Conservation (phyloP, 345 rosid species). For the Eucalyptus marginata region DNA sequence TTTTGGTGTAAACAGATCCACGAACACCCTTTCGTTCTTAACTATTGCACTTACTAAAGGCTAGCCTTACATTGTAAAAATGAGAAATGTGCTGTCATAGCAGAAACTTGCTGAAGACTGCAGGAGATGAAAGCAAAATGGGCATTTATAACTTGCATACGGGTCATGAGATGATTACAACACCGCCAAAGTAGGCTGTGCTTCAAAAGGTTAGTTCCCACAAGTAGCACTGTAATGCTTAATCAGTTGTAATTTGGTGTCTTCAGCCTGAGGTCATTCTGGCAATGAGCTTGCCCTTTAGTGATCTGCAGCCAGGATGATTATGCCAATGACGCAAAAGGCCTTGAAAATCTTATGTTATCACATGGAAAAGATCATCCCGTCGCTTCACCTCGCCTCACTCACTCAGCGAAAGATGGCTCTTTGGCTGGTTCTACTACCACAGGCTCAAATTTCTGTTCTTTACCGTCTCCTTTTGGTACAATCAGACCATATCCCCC, state of each 20-base stretch:
- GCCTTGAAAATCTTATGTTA: not conserved
- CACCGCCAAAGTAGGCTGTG: not conserved
- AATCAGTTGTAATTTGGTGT: not conserved
- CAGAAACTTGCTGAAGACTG: not conserved
- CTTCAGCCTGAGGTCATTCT: not conserved
- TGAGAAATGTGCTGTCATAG: not conserved
- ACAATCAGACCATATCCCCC: constrained; percentile 91
- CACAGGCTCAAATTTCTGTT: constrained; percentile 53
- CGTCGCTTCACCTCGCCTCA: not conserved
- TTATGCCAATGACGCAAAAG: not conserved
- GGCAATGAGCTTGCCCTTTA: not conserved
- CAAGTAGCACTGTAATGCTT: not conserved
- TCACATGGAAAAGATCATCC: not conserved
- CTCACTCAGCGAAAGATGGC: constrained; percentile 33
- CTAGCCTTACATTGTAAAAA: not conserved
- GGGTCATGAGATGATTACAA: not conserved
- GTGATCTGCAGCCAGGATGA: not conserved
- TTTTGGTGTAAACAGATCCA: not conserved
- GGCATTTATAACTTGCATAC: not conserved
- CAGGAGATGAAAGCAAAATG: not conserved
- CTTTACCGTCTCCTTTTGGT: constrained; percentile 54
- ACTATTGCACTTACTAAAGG: not conserved
- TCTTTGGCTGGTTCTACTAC: constrained; percentile 40
- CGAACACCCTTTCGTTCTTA: not conserved
- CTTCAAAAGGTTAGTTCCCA: not conserved